These are phyloP conservation scores for Polymyxa betae DNA, from an alignment of 208 protist genomes.

Conservation along the genomic window DNA sequence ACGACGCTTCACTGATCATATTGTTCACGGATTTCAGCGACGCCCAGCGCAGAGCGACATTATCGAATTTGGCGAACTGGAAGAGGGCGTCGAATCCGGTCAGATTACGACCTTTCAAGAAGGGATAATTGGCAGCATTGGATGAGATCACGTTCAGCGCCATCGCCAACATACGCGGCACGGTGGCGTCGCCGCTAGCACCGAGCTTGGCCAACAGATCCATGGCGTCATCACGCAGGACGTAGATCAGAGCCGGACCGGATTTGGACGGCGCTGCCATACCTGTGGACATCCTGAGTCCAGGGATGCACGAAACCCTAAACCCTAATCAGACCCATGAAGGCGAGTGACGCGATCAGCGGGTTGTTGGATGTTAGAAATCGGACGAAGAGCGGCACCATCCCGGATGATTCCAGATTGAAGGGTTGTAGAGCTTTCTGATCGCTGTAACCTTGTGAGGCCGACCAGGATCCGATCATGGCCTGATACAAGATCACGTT, in stretches of 20 bases:
- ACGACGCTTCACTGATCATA: constrained; percentile 48
- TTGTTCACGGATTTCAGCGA: constrained; percentile 50
- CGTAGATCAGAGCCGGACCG: constrained; percentile 7
- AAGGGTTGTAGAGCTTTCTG: neutral
- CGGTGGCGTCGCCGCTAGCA: neutral
- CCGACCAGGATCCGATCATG: neutral
- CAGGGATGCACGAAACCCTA: neutral
- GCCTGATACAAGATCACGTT: neutral
- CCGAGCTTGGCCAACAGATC: constrained; percentile 39
- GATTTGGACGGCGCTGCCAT: constrained; percentile 22
- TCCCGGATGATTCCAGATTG: constrained; percentile 33
- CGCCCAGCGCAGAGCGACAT: constrained; percentile 30
- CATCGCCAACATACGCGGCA: constrained; percentile 39
- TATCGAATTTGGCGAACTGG: constrained; percentile 32
- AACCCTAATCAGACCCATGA: constrained; percentile 14
- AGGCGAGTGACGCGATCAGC: constrained; percentile 41
- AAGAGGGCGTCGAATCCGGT: constrained; percentile 38
- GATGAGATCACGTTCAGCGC: constrained; percentile 49
- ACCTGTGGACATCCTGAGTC: neutral
- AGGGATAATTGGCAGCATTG: neutral
- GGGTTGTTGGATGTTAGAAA: constrained; percentile 35
- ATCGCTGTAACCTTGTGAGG: neutral
- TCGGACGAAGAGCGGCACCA: constrained; percentile 27
- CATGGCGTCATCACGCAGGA: constrained; percentile 40
- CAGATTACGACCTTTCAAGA: constrained; percentile 14